Evolutionary conservation across 345 rosid genomes (phyloP).

Genomic region (Eucalyptus sp.): DNA sequence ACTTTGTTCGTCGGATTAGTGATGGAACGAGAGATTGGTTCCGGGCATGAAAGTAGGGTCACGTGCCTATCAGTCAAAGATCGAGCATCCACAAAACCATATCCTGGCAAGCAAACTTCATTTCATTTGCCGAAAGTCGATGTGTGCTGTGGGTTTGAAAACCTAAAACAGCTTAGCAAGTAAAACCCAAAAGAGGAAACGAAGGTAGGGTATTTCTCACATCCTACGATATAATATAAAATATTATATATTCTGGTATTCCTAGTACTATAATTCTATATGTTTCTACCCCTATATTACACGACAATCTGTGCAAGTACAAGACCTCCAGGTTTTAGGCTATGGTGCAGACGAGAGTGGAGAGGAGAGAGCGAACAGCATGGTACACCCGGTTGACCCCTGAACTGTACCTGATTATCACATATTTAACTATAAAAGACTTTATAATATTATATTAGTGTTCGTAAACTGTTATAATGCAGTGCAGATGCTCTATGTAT

Average conservation of each 20-base stretch:
- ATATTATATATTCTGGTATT: neutral
- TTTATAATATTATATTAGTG: neutral
- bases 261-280: neutral
- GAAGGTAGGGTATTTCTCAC: neutral
- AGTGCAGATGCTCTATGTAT: neutral
- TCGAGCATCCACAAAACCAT: neutral
- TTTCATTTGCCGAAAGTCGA: neutral
- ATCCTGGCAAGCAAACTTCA: neutral
- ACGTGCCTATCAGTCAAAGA: neutral
- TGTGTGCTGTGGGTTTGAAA: neutral
- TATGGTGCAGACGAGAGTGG: neutral
- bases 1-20: neutral
- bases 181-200: neutral
- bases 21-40: neutral
- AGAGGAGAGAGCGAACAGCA: neutral
- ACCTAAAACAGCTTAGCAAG: neutral
- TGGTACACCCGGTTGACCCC: neutral
- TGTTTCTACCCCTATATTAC: neutral
- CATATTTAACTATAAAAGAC: neutral
- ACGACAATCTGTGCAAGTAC: neutral
- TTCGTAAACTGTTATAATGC: neutral
- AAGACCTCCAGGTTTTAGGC: neutral
- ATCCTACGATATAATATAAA: neutral
- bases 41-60: neutral
- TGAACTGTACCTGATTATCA: neutral